Conservation (phyloP, 2,329 filamentous ascomycete genomes). For the Pseudopyrenochaeta lycopersici region DNA sequence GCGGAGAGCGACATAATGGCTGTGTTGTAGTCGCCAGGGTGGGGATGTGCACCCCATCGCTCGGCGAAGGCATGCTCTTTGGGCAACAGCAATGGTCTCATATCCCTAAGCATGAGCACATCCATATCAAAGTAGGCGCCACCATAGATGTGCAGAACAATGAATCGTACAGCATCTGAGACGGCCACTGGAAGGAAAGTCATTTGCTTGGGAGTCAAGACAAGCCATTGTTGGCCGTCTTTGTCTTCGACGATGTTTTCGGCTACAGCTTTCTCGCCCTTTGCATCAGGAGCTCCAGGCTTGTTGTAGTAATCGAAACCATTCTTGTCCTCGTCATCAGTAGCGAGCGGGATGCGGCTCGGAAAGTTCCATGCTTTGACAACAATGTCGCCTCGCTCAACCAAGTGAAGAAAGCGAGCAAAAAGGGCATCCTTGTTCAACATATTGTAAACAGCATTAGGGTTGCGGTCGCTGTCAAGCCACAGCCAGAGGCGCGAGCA, state of each 20-base stretch:
- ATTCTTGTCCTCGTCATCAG: conserved; percentile 57
- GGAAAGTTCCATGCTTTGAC: conserved; percentile 65
- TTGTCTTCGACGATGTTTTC: conserved; percentile 62
- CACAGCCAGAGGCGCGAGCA: conserved; percentile 64
- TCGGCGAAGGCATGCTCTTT: conserved; percentile 64
- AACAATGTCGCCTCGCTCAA: conserved; percentile 62
- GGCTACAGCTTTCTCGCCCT: conserved; percentile 56
- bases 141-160: conserved; percentile 63
- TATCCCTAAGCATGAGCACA: conserved; percentile 63
- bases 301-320: conserved; percentile 61
- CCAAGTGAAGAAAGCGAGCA: conserved; percentile 62
- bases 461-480: conserved; percentile 63
- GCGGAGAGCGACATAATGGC: conserved; percentile 65
- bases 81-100: conserved; percentile 62
- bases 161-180: conserved; percentile 64
- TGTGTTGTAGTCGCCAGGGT: conserved; percentile 66
- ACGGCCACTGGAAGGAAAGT: conserved; percentile 67
- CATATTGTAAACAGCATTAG: conserved; percentile 61
- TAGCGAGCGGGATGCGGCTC: conserved; percentile 60
- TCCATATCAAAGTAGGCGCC: conserved; percentile 67
- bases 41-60: conserved; percentile 63
- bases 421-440: conserved; percentile 62
- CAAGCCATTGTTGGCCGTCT: conserved; percentile 62
- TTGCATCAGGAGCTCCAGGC: conserved; percentile 54
- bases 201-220: conserved; percentile 64